Conservation (phyloP, 257 asterid genomes). For the Parsonsia alboflavescens region DNA sequence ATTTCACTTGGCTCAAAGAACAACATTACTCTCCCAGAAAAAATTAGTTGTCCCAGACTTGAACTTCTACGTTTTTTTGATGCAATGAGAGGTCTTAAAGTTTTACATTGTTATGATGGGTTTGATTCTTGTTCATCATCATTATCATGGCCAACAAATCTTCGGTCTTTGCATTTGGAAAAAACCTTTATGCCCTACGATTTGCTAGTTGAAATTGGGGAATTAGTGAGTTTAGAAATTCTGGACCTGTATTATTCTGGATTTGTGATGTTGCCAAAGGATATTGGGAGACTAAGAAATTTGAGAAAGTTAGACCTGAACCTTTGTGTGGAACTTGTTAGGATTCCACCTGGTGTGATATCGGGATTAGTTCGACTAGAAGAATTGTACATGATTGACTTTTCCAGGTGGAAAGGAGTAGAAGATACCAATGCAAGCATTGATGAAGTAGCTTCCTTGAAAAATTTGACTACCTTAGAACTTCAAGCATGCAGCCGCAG, state of each 20-base stretch:
- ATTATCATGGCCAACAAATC: background rate
- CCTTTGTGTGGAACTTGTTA: too few relatives aligned
- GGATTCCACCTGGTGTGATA: constrained; percentile 9
- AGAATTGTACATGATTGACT: background rate
- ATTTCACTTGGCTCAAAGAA: too few relatives aligned
- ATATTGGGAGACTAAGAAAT: constrained; percentile 7
- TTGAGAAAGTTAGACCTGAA: constrained; percentile 20
- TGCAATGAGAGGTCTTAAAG: constrained; percentile 9
- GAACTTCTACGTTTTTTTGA: background rate
- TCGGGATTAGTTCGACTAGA: constrained; percentile 13
- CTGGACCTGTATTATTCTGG: too few relatives aligned
- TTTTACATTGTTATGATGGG: background rate
- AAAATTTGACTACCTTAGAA: background rate
- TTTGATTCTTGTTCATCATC: background rate
- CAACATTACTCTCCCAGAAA: too few relatives aligned
- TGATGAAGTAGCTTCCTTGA: constrained; percentile 9
- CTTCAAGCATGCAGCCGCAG: background rate
- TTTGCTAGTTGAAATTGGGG: constrained; percentile 2
- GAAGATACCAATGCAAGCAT: constrained; percentile 1
- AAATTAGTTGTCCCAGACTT: too few relatives aligned
- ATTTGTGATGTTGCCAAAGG: constrained; percentile 10
- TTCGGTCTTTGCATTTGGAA: constrained; percentile 9
- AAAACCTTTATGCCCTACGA: background rate
- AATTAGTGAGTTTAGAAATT: constrained; percentile 16
- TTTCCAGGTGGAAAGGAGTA: background rate